Conservation (phyloP, 2,329 filamentous ascomycete species). For the Fusarium stilboides region DNA sequence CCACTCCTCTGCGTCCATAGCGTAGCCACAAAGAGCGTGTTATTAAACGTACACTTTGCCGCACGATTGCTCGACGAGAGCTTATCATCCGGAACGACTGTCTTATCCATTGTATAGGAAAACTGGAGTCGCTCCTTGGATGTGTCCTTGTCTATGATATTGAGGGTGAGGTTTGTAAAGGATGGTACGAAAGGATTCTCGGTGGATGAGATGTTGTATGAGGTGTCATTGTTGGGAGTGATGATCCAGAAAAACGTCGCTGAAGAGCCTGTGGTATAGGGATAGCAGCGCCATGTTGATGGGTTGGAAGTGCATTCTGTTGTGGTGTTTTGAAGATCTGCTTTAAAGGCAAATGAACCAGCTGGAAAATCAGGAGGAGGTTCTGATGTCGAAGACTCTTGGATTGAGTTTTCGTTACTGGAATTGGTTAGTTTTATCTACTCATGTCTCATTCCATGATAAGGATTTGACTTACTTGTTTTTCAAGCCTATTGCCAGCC, state of each 20-base stretch:
- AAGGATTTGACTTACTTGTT: conserved; percentile 51
- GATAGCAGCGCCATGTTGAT: conserved; percentile 74
- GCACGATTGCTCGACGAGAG: conserved; percentile 61
- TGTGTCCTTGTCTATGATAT: conserved; percentile 63
- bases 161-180: conserved; percentile 68
- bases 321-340: conserved; percentile 67
- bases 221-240: conserved; percentile 54
- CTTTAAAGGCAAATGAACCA: conserved; percentile 74
- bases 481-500: conserved; percentile 58
- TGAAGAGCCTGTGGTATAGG: conserved; percentile 61
- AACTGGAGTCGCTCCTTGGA: conserved; percentile 72
- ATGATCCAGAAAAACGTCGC: conserved; percentile 76
- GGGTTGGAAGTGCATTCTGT: conserved; percentile 72
- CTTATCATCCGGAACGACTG: conserved; percentile 63
- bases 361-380: conserved; percentile 65
- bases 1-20: conserved; percentile 69
- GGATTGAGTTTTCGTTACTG: conserved; percentile 11
- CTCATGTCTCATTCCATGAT: neutral
- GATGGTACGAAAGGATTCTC: conserved; percentile 69
- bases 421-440: conserved; percentile 4
- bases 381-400: conserved; percentile 25
- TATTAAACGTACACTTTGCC: conserved; percentile 71
- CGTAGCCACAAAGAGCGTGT: conserved; percentile 69
- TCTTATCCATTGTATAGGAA: conserved; percentile 66
- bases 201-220: conserved; percentile 69